Conservation (phyloP, 208 protist genomes). For the Wallacemonas collosoma region DNA sequence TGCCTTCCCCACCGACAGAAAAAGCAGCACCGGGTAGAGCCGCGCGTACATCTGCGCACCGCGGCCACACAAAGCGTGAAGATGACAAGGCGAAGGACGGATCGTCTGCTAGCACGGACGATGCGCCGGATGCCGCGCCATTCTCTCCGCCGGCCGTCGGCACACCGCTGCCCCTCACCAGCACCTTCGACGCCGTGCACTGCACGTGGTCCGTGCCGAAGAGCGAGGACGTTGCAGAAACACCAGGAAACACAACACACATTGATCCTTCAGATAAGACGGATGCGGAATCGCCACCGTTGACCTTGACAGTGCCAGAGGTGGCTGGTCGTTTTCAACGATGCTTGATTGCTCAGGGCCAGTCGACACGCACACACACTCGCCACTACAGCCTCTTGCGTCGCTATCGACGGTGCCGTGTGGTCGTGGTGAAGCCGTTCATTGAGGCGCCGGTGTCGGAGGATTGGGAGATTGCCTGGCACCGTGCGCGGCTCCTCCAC, state of each 20-base stretch:
- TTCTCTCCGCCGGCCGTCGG: slow-evolving; percentile 27
- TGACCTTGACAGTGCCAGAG: slow-evolving; percentile 36
- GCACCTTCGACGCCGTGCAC: slow-evolving; percentile 5
- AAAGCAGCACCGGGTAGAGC: no score
- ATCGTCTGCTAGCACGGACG: slow-evolving; percentile 1
- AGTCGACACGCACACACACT: slow-evolving; percentile 33
- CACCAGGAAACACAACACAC: no score
- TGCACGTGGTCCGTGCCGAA: slow-evolving; percentile 18
- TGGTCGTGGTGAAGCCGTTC: slow-evolving; percentile 62
- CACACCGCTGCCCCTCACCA: slow-evolving; percentile 44
- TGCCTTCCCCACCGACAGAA: slow-evolving; percentile 28
- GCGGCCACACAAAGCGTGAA: no score
- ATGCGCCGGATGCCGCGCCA: slow-evolving; percentile 10
- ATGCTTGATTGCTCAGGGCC: slow-evolving; percentile 50
- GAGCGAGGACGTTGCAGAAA: background rate
- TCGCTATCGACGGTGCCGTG: slow-evolving; percentile 44
- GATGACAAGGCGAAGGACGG: no score
- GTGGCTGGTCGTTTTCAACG: slow-evolving; percentile 75
- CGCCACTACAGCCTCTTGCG: slow-evolving; percentile 37
- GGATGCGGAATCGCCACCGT: background rate
- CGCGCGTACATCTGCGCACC: no score
- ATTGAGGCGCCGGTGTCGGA: slow-evolving; percentile 34
- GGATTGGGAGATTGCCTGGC: slow-evolving; percentile 44
- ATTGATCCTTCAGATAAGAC: no score
- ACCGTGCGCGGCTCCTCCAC: slow-evolving; percentile 22